Conservation (phyloP, 257 asterid species). For the Penstemon eatonii region DNA sequence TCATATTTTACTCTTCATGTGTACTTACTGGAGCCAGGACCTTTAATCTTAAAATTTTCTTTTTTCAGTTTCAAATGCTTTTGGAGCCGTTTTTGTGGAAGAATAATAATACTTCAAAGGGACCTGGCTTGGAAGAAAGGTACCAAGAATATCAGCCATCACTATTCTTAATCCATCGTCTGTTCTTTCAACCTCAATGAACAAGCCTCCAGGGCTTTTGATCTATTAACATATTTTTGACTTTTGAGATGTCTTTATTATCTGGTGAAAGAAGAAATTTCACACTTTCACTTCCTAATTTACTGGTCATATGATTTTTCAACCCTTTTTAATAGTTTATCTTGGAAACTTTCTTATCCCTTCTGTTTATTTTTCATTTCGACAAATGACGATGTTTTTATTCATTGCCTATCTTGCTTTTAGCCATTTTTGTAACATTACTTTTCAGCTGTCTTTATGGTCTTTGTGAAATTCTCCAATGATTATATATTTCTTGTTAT, state of each 20-base stretch:
- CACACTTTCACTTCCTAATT: not conserved
- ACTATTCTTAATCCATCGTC: constrained; percentile 20
- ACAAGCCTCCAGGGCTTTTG: constrained; percentile 9
- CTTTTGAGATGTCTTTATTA: not conserved
- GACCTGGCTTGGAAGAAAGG: constrained; percentile 61
- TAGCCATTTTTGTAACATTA: not conserved
- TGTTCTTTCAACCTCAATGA: constrained; percentile 12
- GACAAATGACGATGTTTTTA: not conserved
- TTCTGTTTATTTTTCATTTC: not conserved
- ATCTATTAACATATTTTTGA: not conserved
- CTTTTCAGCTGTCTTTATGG: constrained; percentile 2
- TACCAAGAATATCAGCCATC: constrained; percentile 27
- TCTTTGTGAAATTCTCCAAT: constrained; percentile 14
- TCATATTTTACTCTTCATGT: not conserved
- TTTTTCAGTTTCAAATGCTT: constrained; percentile 71
- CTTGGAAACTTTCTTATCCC: not conserved
- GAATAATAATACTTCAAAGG: constrained; percentile 43
- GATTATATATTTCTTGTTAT: not conserved
- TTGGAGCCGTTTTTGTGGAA: constrained; percentile 89
- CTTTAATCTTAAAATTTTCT: constrained; percentile 6
- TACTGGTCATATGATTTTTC: constrained; percentile 11
- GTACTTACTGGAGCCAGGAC: constrained; percentile 18
- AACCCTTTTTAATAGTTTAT: constrained; percentile 9
- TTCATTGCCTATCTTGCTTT: not conserved
- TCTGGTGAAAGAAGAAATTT: not conserved